A percentile compares a stretch with the other conserved stretches of the same genome.
Conservation (phyloP, 805 yeast genomes). For the Suhomyces xylopsoci region DNA sequence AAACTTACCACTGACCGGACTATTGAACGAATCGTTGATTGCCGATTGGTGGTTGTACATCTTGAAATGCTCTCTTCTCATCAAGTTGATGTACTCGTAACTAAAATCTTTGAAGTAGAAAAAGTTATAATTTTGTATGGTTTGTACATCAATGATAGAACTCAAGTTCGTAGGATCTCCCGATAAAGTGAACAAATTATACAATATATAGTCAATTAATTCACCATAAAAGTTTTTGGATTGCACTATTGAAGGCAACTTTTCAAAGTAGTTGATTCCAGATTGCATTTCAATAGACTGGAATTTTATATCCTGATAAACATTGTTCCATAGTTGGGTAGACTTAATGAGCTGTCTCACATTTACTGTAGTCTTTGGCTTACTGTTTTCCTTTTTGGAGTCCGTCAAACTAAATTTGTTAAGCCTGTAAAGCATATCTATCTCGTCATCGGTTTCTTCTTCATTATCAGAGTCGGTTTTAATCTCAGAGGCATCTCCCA, state of each 20-base stretch:
- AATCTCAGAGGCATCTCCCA: background rate
- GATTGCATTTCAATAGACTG: slow-evolving; percentile 11
- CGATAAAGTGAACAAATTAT: slow-evolving; percentile 12
- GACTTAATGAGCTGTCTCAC: slow-evolving; percentile 6
- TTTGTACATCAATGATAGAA: slow-evolving; percentile 2
- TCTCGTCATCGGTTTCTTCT: slow-evolving; percentile 1
- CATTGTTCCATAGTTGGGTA: slow-evolving; percentile 25
- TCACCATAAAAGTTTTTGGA: slow-evolving; percentile 19
- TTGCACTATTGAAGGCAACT: slow-evolving; percentile 9
- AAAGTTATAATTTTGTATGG: slow-evolving; percentile 12
- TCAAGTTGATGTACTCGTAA: slow-evolving; percentile 7
- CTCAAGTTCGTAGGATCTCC: slow-evolving; percentile 8
- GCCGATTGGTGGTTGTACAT: background rate
- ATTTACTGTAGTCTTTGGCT: background rate
- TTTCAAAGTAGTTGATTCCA: slow-evolving; percentile 7
- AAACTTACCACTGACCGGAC: background rate
- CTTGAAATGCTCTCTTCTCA: slow-evolving; percentile 3
- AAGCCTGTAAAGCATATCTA: background rate
- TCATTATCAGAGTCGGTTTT: slow-evolving; percentile 8
- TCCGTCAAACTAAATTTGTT: slow-evolving; percentile 3
- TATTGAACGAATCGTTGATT: background rate
- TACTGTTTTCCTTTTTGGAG: background rate
- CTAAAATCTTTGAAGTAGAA: slow-evolving; percentile 21
- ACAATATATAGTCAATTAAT: slow-evolving; percentile 20
- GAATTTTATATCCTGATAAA: slow-evolving; percentile 28